Evolutionary conservation across 192 early-diverging fungal species (phyloP), one percentile per base, ranked within the genome.

Genomic region (Backusella westeae): DNA sequence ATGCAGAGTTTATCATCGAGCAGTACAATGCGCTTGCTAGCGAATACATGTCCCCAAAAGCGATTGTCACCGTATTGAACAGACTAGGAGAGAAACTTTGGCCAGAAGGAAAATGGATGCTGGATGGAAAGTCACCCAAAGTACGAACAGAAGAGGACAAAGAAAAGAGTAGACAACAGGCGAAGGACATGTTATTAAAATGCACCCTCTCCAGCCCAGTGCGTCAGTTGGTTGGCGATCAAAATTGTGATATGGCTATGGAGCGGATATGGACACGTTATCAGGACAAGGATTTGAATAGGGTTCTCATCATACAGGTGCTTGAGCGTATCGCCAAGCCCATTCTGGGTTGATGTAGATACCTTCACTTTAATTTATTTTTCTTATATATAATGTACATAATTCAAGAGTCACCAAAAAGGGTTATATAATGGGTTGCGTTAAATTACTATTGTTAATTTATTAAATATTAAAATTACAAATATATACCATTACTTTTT

Each of bases 211-310:
- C 81, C 4, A 44, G 69, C 36, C 74, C 72, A 21, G 72, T 78
- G 14, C 66, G 77, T 19, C 81, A 82, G 53, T 49, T 82, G 29
- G 71, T 82, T 38, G 81, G 81, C n/a, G 81, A 82, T 35, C 69
- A 78, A 41, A 82, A 82, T n/a, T 78, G 77, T 42, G 68, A 46
- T 21, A n/a, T 49, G 9, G 67, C 81, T 0, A 82, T 82, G 81
- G 77, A 82, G 44, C 23, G 77, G 3, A 36, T 82, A 12, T 82
- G 81, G 81, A 39, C 34, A 23, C 67, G 81, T 4, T 72, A 65
- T 15, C 81, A 82, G 32, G 71, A 76, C 39, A 63, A 46, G 34
- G 70, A 75, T 35, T 42, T 82, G 10, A 82, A 82, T 42, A 53
- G 81, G 7, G 73, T 82, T 34, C 42, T 82, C n/a, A 72, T 78